Evolutionary conservation across 1,284 basidiomycete species (phyloP).

Genomic region (Ceratobasidium sp.): DNA sequence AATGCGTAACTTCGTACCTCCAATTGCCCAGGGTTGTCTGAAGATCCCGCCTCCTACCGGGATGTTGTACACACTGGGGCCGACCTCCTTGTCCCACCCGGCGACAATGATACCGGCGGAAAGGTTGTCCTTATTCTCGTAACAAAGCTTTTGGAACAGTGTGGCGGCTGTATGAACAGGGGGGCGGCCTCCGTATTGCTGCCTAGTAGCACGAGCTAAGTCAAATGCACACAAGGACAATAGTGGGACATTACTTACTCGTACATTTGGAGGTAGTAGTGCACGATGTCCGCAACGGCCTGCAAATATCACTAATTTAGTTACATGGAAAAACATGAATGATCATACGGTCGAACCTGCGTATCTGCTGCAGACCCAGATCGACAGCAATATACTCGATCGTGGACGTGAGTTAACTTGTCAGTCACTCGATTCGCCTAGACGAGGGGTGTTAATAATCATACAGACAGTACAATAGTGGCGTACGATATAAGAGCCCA

Average conservation of each 20-base stretch:
- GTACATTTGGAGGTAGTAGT: constrained; percentile 88
- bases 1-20: constrained; percentile 66
- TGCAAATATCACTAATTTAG: constrained; percentile 55
- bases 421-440: constrained; percentile 98
- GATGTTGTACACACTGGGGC: constrained; percentile 97
- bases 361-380: constrained; percentile 99
- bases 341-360: constrained; percentile 58
- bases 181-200: constrained; percentile 76
- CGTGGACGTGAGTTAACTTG: constrained; percentile 97
- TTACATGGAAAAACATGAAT: neutral
- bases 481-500: constrained; percentile 93
- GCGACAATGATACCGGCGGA: constrained; percentile 98
- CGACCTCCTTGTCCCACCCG: constrained; percentile 94
- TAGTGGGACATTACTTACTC: constrained; percentile 62
- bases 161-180: constrained; percentile 87
- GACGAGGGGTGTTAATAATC: constrained; percentile 18
- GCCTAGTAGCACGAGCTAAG: constrained; percentile 61
- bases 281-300: constrained; percentile 94
- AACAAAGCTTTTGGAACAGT: constrained; percentile 91
- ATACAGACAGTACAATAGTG: neutral
- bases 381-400: constrained; percentile 99
- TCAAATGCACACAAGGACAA: too few relatives aligned
- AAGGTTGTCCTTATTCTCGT: constrained; percentile 92
- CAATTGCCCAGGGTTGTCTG: constrained; percentile 97
- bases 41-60: constrained; percentile 94